Evolutionary conservation across 306 rosid genomes (phyloP), one percentile per base, ranked within the genome.

Genomic region (Luffa aegyptiaca): DNA sequence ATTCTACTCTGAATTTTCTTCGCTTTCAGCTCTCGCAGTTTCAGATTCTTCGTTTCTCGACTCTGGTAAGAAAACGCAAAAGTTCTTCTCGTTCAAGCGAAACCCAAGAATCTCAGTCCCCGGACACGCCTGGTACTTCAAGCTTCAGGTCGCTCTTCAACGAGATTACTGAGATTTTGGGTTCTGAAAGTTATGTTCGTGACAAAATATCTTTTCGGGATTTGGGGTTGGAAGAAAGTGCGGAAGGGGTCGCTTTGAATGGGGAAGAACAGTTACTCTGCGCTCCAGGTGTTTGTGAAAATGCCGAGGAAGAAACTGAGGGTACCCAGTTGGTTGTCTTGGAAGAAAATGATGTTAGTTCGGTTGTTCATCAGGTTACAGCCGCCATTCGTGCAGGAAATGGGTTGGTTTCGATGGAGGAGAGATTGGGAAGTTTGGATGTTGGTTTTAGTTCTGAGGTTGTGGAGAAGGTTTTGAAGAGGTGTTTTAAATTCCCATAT

Each of bases 391-490:
- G 92, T 76, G 84, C 20, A 0, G 92, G 72, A 68, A 82, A 77
- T 44, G 81, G 82, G 64, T 81, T 46, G 77, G 80, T 46, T 85
- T 80, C 89, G 6, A 58, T 92, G 88, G 97, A 88, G 84, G 93
- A 89, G 81, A 70, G 73, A 81, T 86, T 95, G 42, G 93, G 80
- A 36, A 86, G 80, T 46, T 72, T 80, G 83, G 78, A 80, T 80
- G 83, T 82, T 78, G 76, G 37, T 81, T 81, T 90, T 51, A 84
- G 80, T 76, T 76, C 85, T 5, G 95, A 89, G 81, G 75, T 91
- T 80, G 88, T 95, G 20, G 96, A 89, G 52, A 88, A 83, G 72
- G 98, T 91, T 64, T 73, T 94, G 86, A 92, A 94, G 83, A 91
- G 98, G 85, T 88, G 94, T 85, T 95, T 95, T 73, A 95, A 86